Evolutionary conservation across 257 asterid genomes (phyloP).

Genomic region (Jasminum sambac): DNA sequence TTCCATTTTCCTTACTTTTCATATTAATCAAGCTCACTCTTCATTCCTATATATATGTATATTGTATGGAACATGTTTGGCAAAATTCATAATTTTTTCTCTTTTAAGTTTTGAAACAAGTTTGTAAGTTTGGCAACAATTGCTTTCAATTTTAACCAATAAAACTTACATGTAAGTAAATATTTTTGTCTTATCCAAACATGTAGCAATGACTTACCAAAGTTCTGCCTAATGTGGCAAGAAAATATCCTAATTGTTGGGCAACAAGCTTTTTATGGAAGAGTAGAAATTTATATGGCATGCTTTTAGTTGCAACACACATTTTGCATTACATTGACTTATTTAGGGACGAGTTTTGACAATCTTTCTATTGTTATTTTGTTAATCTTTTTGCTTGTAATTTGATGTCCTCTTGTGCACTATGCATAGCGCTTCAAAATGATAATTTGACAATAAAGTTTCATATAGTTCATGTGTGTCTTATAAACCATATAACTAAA

Average conservation of each 20-base stretch:
- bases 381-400: too few species aligned
- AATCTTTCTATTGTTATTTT: background rate
- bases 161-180: background rate
- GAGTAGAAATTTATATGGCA: slow-evolving; percentile 33
- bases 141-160: background rate
- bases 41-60: background rate
- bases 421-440: too few species aligned
- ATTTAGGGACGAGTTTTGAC: background rate
- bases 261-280: slow-evolving; percentile 71
- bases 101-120: background rate
- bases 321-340: slow-evolving; percentile 36
- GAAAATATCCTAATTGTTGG: slow-evolving; percentile 45
- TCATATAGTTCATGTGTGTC: too few species aligned
- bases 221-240: slow-evolving; percentile 38
- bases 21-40: slow-evolving; percentile 4
- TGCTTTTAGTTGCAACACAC: slow-evolving; percentile 57
- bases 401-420: background rate
- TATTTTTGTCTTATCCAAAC: background rate
- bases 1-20: slow-evolving; percentile 45
- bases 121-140: slow-evolving; percentile 11
- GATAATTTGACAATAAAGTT: too few species aligned
- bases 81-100: background rate
- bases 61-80: slow-evolving; percentile 22
- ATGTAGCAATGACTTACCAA: slow-evolving; percentile 35
- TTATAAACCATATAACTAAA: too few species aligned